Evolutionary conservation across 2,329 filamentous ascomycete genomes (phyloP).

Genomic region (Aspergillus clavatus): DNA sequence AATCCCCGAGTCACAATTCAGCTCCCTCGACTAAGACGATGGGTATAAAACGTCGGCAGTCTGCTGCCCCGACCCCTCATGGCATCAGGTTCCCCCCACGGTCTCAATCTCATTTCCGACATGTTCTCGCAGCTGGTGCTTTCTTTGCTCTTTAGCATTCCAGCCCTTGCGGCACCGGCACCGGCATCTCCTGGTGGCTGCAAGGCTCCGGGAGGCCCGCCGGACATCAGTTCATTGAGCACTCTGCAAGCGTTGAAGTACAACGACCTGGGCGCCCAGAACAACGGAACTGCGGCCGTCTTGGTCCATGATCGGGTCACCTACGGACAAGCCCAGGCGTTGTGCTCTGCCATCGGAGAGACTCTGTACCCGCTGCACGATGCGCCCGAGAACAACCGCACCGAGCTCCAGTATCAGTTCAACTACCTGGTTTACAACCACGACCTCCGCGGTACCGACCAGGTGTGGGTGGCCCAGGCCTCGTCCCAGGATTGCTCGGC

Average conservation of each 20-base stretch:
- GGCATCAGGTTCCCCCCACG: not conserved
- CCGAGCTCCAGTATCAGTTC: conserved; percentile 21
- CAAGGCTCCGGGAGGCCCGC: not conserved
- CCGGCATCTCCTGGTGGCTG: not conserved
- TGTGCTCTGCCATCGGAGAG: conserved; percentile 22
- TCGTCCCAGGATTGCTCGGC: conserved; percentile 12
- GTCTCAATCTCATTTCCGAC: not conserved
- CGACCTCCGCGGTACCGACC: conserved; percentile 8
- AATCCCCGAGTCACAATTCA: not conserved
- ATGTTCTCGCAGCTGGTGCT: conserved; percentile 12
- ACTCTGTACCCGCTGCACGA: conserved; percentile 13
- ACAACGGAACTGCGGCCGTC: conserved; percentile 23
- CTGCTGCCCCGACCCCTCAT: not conserved
- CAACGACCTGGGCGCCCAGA: conserved; percentile 21
- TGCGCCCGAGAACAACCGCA: conserved; percentile 8
- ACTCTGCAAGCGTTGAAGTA: conserved; percentile 22
- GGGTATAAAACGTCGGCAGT: not conserved
- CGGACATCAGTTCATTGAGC: conserved; percentile 12
- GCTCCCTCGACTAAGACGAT: not conserved
- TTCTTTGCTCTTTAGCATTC: conserved; percentile 9
- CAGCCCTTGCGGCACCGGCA: conserved; percentile 11
- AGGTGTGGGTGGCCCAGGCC: conserved; percentile 14
- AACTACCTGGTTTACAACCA: conserved; percentile 19
- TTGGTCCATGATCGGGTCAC: conserved; percentile 13
- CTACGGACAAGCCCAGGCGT: conserved; percentile 9